A percentile compares a stretch with the other conserved stretches of the same genome.
Evolutionary conservation across 2,329 filamentous ascomycete genomes (phyloP).

Genomic region (Aspergillus fumigatiaffinis): DNA sequence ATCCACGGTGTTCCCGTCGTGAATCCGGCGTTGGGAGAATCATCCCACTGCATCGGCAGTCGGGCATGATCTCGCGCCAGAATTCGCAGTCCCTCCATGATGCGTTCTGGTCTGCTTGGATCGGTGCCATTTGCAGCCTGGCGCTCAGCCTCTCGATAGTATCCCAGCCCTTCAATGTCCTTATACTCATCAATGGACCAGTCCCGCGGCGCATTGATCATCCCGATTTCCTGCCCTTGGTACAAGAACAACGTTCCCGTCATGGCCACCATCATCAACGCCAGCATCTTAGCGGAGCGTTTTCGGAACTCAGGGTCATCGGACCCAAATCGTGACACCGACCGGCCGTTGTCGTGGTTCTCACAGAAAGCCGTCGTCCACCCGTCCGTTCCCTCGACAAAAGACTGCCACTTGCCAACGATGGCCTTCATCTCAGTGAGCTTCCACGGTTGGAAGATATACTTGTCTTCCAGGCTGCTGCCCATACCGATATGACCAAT

Average conservation of each 20-base stretch:
- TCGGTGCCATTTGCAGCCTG: conserved; percentile 28
- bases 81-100: conserved; percentile 44
- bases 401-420: conserved; percentile 49
- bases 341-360: conserved; percentile 61
- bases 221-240: conserved; percentile 60
- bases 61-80: conserved; percentile 59
- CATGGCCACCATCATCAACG: conserved; percentile 46
- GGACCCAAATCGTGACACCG: conserved; percentile 51
- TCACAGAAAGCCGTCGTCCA: conserved; percentile 61
- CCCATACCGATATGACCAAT: conserved; percentile 52
- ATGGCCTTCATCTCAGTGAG: conserved; percentile 50
- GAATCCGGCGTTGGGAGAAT: conserved; percentile 57
- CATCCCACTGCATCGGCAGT: conserved; percentile 65
- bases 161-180: conserved; percentile 45
- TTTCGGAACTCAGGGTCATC: conserved; percentile 47
- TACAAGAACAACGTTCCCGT: conserved; percentile 57
- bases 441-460: conserved; percentile 40
- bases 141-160: conserved; percentile 39
- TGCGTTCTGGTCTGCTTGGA: conserved; percentile 9
- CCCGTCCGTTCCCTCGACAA: conserved; percentile 45
- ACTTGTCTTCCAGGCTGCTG: conserved; percentile 44
- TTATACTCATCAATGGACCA: conserved; percentile 48
- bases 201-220: conserved; percentile 50
- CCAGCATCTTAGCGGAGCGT: conserved; percentile 52
- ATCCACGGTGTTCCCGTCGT: conserved; percentile 57